These are phyloP conservation scores for Quercus alba DNA, from an alignment of 306 rosid genomes.

Conservation along the genomic window DNA sequence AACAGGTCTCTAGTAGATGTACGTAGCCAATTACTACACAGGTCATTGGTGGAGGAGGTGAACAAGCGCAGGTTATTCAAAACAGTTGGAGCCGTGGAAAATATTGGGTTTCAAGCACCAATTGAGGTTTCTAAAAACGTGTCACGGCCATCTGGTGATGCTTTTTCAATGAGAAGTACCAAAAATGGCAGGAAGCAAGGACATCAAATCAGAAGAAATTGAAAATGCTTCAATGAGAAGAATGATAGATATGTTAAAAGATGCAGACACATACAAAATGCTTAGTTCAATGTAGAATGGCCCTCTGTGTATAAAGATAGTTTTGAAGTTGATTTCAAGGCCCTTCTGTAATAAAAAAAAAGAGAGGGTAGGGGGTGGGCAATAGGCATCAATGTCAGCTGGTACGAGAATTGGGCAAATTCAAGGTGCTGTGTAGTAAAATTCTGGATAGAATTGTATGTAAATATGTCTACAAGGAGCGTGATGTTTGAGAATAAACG, in stretches of 20 bases:
- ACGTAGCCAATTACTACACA: conserved; percentile 69
- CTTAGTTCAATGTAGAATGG: background rate
- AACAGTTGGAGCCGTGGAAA: conserved; percentile 76
- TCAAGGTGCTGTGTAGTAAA: background rate
- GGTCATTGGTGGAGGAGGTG: conserved; percentile 76
- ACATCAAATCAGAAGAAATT: conserved; percentile 11
- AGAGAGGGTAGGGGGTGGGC: too few relatives aligned
- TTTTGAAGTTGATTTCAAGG: too few relatives aligned
- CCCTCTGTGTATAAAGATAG: background rate
- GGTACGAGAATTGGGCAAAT: background rate
- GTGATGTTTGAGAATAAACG: conserved; percentile 14
- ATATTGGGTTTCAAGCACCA: conserved; percentile 73
- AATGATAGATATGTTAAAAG: background rate
- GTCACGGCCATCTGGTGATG: conserved; percentile 18
- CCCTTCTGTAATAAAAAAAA: too few relatives aligned
- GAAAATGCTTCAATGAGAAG: conserved; percentile 8
- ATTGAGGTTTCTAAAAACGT: conserved; percentile 36
- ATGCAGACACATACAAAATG: background rate
- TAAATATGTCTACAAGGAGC: conserved; percentile 18
- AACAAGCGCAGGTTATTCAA: conserved; percentile 64
- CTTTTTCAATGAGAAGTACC: conserved; percentile 15
- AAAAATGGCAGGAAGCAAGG: conserved; percentile 27
- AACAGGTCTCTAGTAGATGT: conserved; percentile 68
- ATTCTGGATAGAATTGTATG: conserved; percentile 16
- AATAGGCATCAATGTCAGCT: background rate